phyloP scores from a whole-genome alignment of 345 rosid genomes.

The Noccaea caerulescens region DNA sequence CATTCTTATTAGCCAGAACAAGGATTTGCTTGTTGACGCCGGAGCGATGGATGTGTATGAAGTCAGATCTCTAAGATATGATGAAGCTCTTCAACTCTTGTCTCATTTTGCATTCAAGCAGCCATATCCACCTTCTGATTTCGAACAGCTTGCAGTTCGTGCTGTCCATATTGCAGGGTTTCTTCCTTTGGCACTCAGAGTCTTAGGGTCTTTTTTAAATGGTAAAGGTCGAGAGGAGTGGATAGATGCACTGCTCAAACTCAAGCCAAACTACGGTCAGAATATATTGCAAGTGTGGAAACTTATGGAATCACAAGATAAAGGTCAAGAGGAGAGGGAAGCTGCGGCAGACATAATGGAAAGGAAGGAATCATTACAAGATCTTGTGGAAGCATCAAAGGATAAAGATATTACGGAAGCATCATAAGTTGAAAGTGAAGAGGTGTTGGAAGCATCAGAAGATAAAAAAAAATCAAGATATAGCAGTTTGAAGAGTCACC shows the following conservation, averaged over 20 bases:
- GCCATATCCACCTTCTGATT: conserved; percentile 17
- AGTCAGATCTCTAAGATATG: conserved; percentile 23
- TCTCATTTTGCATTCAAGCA: conserved; percentile 22
- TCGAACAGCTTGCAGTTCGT: conserved; percentile 16
- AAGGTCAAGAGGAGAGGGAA: neutral
- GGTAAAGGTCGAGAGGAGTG: conserved; percentile 17
- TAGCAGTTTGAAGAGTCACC: neutral
- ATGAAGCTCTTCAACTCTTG: conserved; percentile 37
- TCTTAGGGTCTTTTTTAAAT: conserved; percentile 16
- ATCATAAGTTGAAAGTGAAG: neutral
- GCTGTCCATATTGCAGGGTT: conserved; percentile 32
- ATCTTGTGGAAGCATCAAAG: neutral
- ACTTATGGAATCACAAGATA: conserved; percentile 16
- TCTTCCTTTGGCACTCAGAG: conserved; percentile 21
- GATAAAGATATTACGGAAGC: neutral
- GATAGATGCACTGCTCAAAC: conserved; percentile 11
- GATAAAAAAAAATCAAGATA: neutral
- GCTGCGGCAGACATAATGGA: neutral
- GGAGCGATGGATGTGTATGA: conserved; percentile 18
- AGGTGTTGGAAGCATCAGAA: neutral
- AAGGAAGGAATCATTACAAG: neutral
- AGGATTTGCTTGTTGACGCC: conserved; percentile 18
- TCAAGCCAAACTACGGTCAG: neutral
- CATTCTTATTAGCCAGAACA: conserved; percentile 27
- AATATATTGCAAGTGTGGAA: conserved; percentile 27